Evolutionary conservation across 2,329 filamentous ascomycete species (phyloP).

Genomic region (Colletotrichum sp.): DNA sequence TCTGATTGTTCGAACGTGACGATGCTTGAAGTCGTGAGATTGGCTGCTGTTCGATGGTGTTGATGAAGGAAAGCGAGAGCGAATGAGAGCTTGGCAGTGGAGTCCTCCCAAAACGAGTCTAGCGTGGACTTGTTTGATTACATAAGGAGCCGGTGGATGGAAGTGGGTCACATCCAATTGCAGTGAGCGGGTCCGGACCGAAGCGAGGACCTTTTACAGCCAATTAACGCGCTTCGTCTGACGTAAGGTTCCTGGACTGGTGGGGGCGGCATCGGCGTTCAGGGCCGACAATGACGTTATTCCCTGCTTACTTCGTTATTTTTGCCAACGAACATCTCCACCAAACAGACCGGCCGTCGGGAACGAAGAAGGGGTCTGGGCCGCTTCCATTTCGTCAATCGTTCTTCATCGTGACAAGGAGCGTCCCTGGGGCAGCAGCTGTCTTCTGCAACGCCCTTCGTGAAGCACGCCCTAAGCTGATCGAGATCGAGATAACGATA

Average conservation of each 20-base stretch:
- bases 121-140: not conserved
- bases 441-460: not conserved
- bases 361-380: not conserved
- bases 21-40: not conserved
- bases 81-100: not conserved
- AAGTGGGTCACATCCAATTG: not conserved
- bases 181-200: not conserved
- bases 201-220: not conserved
- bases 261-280: not conserved
- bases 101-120: not conserved
- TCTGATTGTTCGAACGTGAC: not conserved
- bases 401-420: not conserved
- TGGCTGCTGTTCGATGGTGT: not conserved
- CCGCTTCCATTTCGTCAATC: not conserved
- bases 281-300: not conserved
- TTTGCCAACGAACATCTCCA: not conserved
- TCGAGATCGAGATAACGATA: conserved; percentile 17
- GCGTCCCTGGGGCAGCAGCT: not conserved
- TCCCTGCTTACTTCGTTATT: not conserved
- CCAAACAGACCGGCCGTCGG: not conserved
- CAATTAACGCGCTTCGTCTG: not conserved
- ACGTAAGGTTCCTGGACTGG: not conserved
- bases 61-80: not conserved
- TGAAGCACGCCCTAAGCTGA: not conserved
- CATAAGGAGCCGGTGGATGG: rapidly evolving